These are phyloP conservation scores for Typha latifolia DNA, from an alignment of 176 grass and related monocot genomes.

Conservation along the genomic window DNA sequence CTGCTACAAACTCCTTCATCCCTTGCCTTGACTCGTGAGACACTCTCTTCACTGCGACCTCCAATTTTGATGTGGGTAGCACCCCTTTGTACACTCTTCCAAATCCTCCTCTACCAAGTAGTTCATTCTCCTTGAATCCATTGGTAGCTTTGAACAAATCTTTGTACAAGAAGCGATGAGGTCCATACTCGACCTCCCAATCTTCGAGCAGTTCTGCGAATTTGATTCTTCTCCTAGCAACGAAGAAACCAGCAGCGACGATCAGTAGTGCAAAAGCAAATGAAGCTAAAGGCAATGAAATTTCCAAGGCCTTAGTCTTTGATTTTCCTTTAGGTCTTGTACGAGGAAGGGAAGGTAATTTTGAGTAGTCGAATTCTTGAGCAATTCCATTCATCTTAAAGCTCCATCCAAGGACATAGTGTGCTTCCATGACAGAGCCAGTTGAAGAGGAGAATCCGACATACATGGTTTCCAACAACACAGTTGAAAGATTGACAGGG, in stretches of 20 bases:
- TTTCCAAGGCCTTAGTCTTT: slow-evolving; percentile 17
- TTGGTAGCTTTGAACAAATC: slow-evolving; percentile 54
- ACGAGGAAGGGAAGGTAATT: slow-evolving; percentile 40
- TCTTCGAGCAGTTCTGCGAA: slow-evolving; percentile 63
- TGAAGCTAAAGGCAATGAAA: slow-evolving; percentile 31
- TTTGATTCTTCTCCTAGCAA: slow-evolving; percentile 28
- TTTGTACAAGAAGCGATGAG: slow-evolving; percentile 70
- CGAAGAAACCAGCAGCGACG: background rate
- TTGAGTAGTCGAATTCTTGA: slow-evolving; percentile 28
- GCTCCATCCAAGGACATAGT: slow-evolving; percentile 76
- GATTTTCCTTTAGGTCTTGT: slow-evolving; percentile 24
- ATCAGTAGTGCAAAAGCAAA: slow-evolving; percentile 28
- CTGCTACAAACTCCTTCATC: too few relatives aligned
- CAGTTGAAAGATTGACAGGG: slow-evolving; percentile 20
- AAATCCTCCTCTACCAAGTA: slow-evolving; percentile 60
- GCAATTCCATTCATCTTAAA: slow-evolving; percentile 46
- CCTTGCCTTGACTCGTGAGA: slow-evolving; percentile 54
- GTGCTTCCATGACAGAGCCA: slow-evolving; percentile 28
- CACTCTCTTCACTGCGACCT: slow-evolving; percentile 61
- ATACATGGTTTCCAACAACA: slow-evolving; percentile 41
- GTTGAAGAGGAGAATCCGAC: slow-evolving; percentile 65
- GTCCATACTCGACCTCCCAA: slow-evolving; percentile 72
- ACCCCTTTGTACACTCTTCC: slow-evolving; percentile 61
- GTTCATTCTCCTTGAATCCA: slow-evolving; percentile 46
- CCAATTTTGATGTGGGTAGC: slow-evolving; percentile 36